Evolutionary conservation across 306 rosid genomes (phyloP), one percentile per base, ranked within the genome.

Genomic region (Coriaria nepalensis): DNA sequence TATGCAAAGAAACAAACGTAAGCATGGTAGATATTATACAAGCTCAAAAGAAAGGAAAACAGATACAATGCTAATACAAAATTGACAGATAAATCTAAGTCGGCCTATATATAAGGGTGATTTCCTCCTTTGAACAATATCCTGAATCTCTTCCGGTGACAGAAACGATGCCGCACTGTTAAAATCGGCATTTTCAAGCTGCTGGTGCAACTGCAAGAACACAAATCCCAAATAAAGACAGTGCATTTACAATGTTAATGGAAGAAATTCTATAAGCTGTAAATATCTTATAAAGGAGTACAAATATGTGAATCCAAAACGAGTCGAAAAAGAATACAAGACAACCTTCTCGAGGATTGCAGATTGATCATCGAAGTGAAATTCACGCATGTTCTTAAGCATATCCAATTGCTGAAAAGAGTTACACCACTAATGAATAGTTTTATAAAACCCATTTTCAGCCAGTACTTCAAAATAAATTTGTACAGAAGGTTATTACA

Each of bases 261-360:
- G 29, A 20, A 20, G 29, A 20, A 1, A 1, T 20, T 20, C 29
- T 20, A 20, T 3, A 20, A 20, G 29, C 29, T 20, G 29, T 20
- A 20, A 20, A 20, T 20, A 1, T 1, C 3, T 1, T 20, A 20
- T 20, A 1, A 20, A 20, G 29, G 29, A 20, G 29, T 20, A 20
- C 29, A 20, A 20, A 20, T 20, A 20, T 20, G 29, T 20, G 29
- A 1, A 6, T 50, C 4, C 33, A 11, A 37, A 6, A 13, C 32
- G 15, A 40, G 14, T 15, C 10, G 43, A 51, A 51, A 11, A 10
- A 40, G 38, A 53, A 42, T 32, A 36, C n/a, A 35, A 11, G 29
- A 34, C 47, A 66, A 83, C 94, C 94, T 81, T 83, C 70, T 81
- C 81, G 34, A 88, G 83, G 45, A 83, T 72, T 36, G 86, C 77